Conservation (phyloP, 305 asterid genomes). For the Fraxinus ornus region DNA sequence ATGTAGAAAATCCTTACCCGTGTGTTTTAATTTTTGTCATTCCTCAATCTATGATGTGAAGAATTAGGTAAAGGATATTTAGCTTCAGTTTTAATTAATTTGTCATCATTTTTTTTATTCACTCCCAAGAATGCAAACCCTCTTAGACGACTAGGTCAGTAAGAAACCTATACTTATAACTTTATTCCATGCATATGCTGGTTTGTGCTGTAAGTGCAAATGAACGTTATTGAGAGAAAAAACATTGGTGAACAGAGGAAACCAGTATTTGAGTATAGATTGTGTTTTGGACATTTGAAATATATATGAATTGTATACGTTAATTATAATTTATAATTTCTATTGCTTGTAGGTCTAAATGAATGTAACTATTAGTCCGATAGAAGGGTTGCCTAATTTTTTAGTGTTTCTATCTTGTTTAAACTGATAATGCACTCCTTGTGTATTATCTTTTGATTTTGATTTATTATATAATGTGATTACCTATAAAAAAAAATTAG, state of each 20-base stretch:
- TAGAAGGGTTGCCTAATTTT: too few relatives aligned
- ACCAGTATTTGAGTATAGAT: not conserved
- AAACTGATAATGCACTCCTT: too few relatives aligned
- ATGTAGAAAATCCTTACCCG: not conserved
- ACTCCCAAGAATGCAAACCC: not conserved
- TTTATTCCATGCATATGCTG: not conserved
- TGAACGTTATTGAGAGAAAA: not conserved
- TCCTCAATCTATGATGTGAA: not conserved
- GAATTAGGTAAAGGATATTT: not conserved
- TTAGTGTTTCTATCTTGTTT: too few relatives aligned
- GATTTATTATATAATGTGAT: too few relatives aligned
- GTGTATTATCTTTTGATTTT: too few relatives aligned
- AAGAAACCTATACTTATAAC: not conserved
- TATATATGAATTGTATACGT: not conserved
- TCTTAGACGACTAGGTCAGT: not conserved
- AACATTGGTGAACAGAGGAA: not conserved
- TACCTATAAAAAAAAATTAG: too few relatives aligned
- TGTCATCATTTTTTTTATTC: not conserved
- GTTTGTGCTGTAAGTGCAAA: not conserved
- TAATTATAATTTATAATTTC: not conserved
- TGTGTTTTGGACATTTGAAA: not conserved
- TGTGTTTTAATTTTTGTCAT: not conserved
- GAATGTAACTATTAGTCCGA: not conserved
- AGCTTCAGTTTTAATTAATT: not conserved
- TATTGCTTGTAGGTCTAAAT: not conserved